Percentiles rank a stretch among this genome's conserved stretches.
These are phyloP conservation scores for Arachnopeziza araneosa DNA, from an alignment of 2,329 filamentous ascomycete genomes.

Conservation along the genomic window DNA sequence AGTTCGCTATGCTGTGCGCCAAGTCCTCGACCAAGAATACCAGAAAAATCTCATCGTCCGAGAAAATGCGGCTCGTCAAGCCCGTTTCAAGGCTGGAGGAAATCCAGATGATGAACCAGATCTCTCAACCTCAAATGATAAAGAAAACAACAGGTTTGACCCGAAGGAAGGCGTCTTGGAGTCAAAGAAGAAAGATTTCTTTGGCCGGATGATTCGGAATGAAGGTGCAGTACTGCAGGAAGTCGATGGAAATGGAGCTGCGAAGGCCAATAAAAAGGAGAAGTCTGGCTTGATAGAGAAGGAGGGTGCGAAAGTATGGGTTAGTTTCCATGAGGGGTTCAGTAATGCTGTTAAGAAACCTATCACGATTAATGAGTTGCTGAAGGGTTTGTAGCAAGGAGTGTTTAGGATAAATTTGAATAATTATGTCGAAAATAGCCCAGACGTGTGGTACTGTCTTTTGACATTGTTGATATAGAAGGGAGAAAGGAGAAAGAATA, in stretches of 20 bases:
- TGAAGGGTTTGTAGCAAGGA: slow-evolving; percentile 53
- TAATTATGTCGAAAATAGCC: neutral
- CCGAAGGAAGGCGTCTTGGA: slow-evolving; percentile 16
- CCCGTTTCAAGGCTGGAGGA: slow-evolving; percentile 55
- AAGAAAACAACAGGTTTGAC: slow-evolving; percentile 18
- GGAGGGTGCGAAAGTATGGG: slow-evolving; percentile 65
- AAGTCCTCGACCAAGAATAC: slow-evolving; percentile 89
- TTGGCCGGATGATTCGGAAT: slow-evolving; percentile 61
- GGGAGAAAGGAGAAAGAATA: no score
- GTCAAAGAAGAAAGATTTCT: slow-evolving; percentile 79
- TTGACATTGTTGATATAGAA: no score
- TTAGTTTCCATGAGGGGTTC: slow-evolving; percentile 83
- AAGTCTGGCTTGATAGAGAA: slow-evolving; percentile 33
- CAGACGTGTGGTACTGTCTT: no score
- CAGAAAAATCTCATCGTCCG: slow-evolving; percentile 64
- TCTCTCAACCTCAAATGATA: slow-evolving; percentile 17
- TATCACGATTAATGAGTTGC: slow-evolving; percentile 72
- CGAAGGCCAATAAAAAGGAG: slow-evolving; percentile 26
- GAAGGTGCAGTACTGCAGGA: slow-evolving; percentile 39
- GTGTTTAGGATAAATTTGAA: neutral
- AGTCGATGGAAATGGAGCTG: slow-evolving; percentile 54
- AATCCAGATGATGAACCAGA: slow-evolving; percentile 33
- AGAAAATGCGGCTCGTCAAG: slow-evolving; percentile 60
- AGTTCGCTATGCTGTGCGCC: slow-evolving; percentile 85
- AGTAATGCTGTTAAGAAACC: slow-evolving; percentile 91